Evolutionary conservation across 2,329 filamentous ascomycete species (phyloP), one percentile per base, ranked within the genome.

Genomic region (Aspergillus neoniger): DNA sequence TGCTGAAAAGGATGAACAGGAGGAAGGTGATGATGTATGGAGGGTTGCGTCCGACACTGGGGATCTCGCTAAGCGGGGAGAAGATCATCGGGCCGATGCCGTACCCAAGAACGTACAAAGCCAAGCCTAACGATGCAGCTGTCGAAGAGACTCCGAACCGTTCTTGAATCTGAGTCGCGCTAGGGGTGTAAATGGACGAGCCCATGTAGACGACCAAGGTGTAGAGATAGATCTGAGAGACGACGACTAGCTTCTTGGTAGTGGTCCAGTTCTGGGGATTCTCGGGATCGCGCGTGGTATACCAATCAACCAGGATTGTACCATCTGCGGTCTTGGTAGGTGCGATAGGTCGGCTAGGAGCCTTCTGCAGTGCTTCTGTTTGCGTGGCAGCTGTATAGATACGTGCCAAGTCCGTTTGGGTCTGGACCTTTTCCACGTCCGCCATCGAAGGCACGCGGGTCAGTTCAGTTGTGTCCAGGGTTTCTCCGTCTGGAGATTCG

Each of bases 161-260:
- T 7, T 15, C 23, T 25, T 51, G 38, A 15, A 60, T 44, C n/a
- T 55, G 21, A 8, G 36, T 32, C 12, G 57, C 21, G 21, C 39
- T 44, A 5, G 59, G 55, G 7, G 56, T 43, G 14, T 54, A 58
- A n/a, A 57, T 55, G 23, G 59, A 54, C 15, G 59, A 58, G 7
- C 38, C 41, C 50, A 58, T 55, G 44, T 61, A 61, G 14, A 61
- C 59, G 15, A 41, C 51, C 5, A 61, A 48, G 1, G 59, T 55
- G 36, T 58, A 58, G 43, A 58, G 38, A 15, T 58, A 48, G 17
- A 59, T 59, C 15, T 51, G 39, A 2, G 30, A 19, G n/a, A 55
- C 54, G 2, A 56, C 36, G 25, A 30, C 36, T 5, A 60, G 19
- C 32, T 60, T 60, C 12, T 41, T 36, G 36, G 36, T 9, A 1